These are phyloP conservation scores for Chrysoporthe puriensis DNA, from an alignment of 2,329 filamentous ascomycete species.

Conservation along the genomic window DNA sequence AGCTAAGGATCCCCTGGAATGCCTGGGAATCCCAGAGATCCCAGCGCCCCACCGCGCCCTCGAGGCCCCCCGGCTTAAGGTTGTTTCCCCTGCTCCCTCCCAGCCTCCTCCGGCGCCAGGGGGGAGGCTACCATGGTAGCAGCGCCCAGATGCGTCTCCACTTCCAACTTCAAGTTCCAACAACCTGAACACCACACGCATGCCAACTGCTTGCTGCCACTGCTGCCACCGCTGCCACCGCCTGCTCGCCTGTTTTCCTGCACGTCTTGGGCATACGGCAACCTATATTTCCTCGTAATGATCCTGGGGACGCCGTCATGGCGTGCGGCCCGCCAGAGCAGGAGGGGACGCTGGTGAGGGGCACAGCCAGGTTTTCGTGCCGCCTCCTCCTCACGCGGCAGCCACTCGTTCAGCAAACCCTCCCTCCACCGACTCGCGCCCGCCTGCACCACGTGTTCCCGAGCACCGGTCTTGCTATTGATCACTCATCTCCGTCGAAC, in stretches of 20 bases:
- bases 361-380: not conserved
- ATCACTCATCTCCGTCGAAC: not conserved
- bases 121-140: not conserved
- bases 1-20: too few species aligned
- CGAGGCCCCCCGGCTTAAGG: not conserved
- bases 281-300: too few species aligned
- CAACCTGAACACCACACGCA: too few species aligned
- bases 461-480: not conserved
- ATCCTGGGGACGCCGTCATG: too few species aligned
- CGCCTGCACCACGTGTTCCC: not conserved
- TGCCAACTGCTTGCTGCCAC: too few species aligned
- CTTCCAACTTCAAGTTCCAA: conserved; percentile 1
- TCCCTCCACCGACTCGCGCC: not conserved
- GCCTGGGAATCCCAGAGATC: not conserved
- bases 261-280: too few species aligned
- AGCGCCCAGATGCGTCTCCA: not conserved
- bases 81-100: not conserved
- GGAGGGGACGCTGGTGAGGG: not conserved
- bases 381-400: not conserved
- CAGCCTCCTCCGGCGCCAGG: not conserved
- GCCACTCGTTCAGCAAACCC: not conserved
- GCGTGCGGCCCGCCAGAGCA: too few species aligned
- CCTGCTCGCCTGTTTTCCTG: too few species aligned
- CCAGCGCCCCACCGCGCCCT: not conserved
- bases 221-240: too few species aligned